Evolutionary conservation across 192 early-diverging fungal genomes (phyloP).

Genomic region (Linnemannia hyalina): DNA sequence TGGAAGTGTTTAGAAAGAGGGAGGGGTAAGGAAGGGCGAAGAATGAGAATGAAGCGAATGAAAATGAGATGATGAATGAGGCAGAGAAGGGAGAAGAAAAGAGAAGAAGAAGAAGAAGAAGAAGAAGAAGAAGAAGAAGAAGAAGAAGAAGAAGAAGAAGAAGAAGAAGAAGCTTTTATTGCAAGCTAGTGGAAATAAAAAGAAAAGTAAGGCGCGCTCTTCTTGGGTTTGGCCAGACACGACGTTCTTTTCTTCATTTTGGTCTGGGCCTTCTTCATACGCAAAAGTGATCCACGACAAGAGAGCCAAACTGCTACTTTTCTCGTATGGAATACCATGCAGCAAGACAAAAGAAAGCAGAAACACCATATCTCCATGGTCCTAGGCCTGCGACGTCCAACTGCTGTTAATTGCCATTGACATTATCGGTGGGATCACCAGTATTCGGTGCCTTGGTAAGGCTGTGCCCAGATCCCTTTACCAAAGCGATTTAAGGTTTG

Average conservation of each 20-base stretch:
- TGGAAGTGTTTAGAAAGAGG: neutral
- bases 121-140: too few relatives aligned
- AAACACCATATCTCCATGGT: neutral
- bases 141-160: too few relatives aligned
- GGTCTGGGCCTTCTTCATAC: neutral
- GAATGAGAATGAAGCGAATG: neutral
- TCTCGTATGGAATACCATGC: neutral
- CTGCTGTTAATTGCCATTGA: neutral
- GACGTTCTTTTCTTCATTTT: neutral
- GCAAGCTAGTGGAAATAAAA: neutral
- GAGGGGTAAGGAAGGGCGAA: neutral
- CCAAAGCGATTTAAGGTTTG: neutral
- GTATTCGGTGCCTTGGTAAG: neutral
- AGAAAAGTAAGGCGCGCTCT: neutral
- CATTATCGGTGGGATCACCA: neutral
- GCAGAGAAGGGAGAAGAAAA: neutral
- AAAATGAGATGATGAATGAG: neutral
- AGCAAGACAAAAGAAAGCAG: neutral
- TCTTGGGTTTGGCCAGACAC: neutral
- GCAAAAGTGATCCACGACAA: too few relatives aligned
- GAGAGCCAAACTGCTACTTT: neutral
- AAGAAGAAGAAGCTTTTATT: neutral
- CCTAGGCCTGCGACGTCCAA: neutral
- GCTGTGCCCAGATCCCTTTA: neutral
- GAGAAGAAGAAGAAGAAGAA: neutral